Conservation (phyloP, 352 stramenopile genomes). For the Elongisporangium prolatum region DNA sequence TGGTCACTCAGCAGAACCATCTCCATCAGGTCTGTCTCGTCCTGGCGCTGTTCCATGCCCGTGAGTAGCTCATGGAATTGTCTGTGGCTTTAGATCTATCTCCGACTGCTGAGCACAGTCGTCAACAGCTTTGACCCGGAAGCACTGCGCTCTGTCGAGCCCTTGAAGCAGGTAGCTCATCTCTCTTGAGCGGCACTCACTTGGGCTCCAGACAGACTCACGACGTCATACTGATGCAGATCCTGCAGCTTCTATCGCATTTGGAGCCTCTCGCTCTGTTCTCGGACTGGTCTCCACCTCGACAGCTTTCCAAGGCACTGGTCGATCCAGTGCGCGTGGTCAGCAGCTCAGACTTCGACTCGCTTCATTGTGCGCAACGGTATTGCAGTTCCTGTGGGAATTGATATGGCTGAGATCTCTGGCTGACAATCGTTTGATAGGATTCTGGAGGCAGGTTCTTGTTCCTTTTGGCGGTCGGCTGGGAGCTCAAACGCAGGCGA, state of each 20-base stretch:
- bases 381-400: slow-evolving; percentile 6
- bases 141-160: slow-evolving; percentile 34
- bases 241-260: slow-evolving; percentile 52
- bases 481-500: slow-evolving; percentile 4
- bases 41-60: not conserved
- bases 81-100: slow-evolving; percentile 42
- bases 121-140: slow-evolving; percentile 55
- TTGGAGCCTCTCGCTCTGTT: slow-evolving; percentile 72
- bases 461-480: slow-evolving; percentile 45
- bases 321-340: slow-evolving; percentile 41
- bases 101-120: slow-evolving; percentile 54
- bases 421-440: slow-evolving; percentile 11
- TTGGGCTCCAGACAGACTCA: not conserved
- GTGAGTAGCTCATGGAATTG: slow-evolving; percentile 1
- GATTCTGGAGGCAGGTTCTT: slow-evolving; percentile 26
- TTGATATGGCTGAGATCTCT: not conserved
- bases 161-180: slow-evolving; percentile 55
- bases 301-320: slow-evolving; percentile 36
- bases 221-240: slow-evolving; percentile 22
- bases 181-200: not conserved
- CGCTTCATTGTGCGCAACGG: slow-evolving; percentile 44
- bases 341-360: slow-evolving; percentile 55
- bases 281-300: slow-evolving; percentile 69
- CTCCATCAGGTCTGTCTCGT: slow-evolving; percentile 52
- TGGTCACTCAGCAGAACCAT: slow-evolving; percentile 69